Evolutionary conservation across 805 yeast genomes (phyloP).

Genomic region (Blastobotrys robertii): DNA sequence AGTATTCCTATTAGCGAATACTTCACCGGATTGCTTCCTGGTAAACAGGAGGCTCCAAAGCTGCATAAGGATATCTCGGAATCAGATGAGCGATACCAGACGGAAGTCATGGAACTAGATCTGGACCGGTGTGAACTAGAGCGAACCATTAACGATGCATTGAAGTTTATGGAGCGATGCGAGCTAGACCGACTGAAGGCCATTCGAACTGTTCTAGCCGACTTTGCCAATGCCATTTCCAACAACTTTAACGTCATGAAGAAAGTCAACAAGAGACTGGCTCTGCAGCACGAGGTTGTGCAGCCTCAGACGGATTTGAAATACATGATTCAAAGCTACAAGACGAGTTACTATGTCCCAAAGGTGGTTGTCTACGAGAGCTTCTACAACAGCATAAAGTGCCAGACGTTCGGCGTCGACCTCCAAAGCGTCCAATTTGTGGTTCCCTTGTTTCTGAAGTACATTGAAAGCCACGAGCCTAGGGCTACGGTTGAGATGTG

Average conservation of each 20-base stretch:
- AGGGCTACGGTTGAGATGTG: constrained; percentile 41
- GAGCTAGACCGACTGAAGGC: constrained; percentile 63
- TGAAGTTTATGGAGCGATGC: constrained; percentile 61
- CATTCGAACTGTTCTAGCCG: constrained; percentile 53
- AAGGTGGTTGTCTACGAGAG: constrained; percentile 61
- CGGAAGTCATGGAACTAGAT: constrained; percentile 49
- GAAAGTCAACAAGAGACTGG: constrained; percentile 7
- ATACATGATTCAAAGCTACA: constrained; percentile 47
- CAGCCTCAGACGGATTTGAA: constrained; percentile 55
- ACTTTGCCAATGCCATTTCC: constrained; percentile 47
- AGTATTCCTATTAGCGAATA: constrained; percentile 1
- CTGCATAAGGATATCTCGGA: constrained; percentile 36
- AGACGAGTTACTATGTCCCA: constrained; percentile 68
- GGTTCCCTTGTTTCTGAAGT: constrained; percentile 48
- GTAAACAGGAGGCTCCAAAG: constrained; percentile 3
- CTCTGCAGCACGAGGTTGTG: constrained; percentile 36
- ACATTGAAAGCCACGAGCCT: constrained; percentile 30
- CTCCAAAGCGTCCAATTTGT: constrained; percentile 55
- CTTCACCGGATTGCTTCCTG: constrained; percentile 1
- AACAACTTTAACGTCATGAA: constrained; percentile 25
- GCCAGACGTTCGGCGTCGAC: constrained; percentile 76
- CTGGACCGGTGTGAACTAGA: constrained; percentile 58
- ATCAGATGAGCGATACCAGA: constrained; percentile 44
- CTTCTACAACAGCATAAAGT: constrained; percentile 45
- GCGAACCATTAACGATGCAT: constrained; percentile 53